phyloP scores from a whole-genome alignment of 2,329 filamentous ascomycete species.

The Nigrospora oryzae region DNA sequence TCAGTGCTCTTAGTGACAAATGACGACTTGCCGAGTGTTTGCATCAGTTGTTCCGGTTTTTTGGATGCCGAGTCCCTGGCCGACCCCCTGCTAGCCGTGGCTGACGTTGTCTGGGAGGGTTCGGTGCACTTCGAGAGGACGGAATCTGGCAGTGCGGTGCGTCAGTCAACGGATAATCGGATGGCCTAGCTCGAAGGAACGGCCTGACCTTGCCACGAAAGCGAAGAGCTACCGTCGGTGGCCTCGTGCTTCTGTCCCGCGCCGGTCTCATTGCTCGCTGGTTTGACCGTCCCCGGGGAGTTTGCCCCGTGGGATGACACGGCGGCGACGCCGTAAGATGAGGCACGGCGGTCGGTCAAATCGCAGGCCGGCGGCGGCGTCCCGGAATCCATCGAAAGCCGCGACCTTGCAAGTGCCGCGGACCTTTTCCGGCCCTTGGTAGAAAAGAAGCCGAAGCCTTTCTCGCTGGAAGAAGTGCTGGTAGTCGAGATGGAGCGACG shows the following conservation, averaged over 20 bases:
- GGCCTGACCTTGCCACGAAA: constrained; percentile 25
- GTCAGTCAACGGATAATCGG: constrained; percentile 7
- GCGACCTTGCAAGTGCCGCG: constrained; percentile 10
- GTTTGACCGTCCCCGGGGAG: constrained; percentile 10
- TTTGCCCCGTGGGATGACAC: constrained; percentile 12
- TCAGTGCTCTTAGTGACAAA: constrained; percentile 32
- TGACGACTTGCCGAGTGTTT: constrained; percentile 31
- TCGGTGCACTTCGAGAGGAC: constrained; percentile 36
- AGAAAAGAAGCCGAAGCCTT: constrained; percentile 35
- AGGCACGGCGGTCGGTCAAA: constrained; percentile 10
- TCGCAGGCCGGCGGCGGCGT: constrained; percentile 2
- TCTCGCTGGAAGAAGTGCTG: constrained; percentile 31
- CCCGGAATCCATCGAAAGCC: constrained; percentile 1
- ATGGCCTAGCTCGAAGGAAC: background rate
- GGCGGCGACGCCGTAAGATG: constrained; percentile 14
- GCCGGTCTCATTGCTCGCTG: constrained; percentile 5
- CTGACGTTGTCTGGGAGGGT: constrained; percentile 19
- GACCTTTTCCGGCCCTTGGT: constrained; percentile 27
- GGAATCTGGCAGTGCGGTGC: constrained; percentile 25
- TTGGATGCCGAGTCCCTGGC: constrained; percentile 17
- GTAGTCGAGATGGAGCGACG: constrained; percentile 31
- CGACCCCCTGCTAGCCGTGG: constrained; percentile 23
- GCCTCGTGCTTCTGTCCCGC: constrained; percentile 11
- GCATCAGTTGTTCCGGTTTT: constrained; percentile 23
- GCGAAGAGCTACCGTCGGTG: constrained; percentile 12